phyloP scores from a whole-genome alignment of 345 rosid genomes.

The Arabis hirsuta region DNA sequence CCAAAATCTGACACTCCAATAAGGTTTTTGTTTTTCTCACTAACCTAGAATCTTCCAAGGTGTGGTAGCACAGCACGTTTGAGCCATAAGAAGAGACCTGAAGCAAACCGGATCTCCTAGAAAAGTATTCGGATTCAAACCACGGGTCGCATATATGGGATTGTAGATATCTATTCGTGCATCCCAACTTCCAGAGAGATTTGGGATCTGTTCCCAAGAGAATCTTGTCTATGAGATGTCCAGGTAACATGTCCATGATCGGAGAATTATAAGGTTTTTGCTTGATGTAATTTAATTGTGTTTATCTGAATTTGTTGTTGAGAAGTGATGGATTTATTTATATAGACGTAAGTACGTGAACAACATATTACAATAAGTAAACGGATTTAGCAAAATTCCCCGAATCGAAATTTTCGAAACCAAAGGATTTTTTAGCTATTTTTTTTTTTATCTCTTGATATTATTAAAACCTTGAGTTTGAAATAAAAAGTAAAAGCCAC shows the following conservation, averaged over 20 bases:
- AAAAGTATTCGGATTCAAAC: conserved; percentile 11
- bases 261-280: not conserved
- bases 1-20: not conserved
- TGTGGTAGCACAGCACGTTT: not conserved
- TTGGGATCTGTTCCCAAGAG: conserved; percentile 25
- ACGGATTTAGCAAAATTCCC: no score
- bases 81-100: not conserved
- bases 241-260: conserved; percentile 14
- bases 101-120: not conserved
- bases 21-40: not conserved
- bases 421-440: no score
- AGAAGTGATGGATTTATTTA: no score
- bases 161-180: not conserved
- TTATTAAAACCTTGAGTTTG: no score
- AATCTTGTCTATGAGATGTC: conserved; percentile 4
- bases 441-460: no score
- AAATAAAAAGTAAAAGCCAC: no score
- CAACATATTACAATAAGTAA: no score
- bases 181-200: conserved; percentile 2
- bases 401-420: no score
- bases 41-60: not conserved
- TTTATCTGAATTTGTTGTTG: no score
- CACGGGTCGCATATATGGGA: not conserved
- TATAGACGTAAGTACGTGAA: no score
- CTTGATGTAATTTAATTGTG: no score